phyloP scores from a whole-genome alignment of 2,329 filamentous ascomycete genomes.

The Leptodontidium sp. region DNA sequence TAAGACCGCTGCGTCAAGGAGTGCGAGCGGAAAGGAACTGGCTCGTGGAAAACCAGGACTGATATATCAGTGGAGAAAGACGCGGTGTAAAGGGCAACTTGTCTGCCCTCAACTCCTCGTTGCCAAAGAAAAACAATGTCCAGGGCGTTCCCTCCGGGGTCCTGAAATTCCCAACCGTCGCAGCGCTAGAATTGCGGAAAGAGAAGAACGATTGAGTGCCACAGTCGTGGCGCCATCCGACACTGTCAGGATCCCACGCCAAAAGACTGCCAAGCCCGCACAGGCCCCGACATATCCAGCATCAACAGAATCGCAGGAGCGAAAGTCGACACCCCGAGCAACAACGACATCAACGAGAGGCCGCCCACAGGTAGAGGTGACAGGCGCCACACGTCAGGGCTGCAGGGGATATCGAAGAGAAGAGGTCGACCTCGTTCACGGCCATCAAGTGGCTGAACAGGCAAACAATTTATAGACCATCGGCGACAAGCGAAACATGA shows the following conservation, averaged over 20 bases:
- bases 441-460: no score
- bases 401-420: no score
- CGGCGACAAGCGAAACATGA: no score
- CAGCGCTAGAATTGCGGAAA: slow-evolving; percentile 19
- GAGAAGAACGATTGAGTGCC: slow-evolving; percentile 17
- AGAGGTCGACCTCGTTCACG: no score
- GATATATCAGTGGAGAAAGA: slow-evolving; percentile 8
- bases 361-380: no score
- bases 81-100: slow-evolving; percentile 14
- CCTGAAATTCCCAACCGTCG: not conserved
- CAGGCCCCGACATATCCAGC: no score
- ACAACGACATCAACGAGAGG: no score
- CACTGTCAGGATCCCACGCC: slow-evolving; percentile 12
- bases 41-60: slow-evolving; percentile 15
- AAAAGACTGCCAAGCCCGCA: not conserved
- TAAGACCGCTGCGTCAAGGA: slow-evolving; percentile 13
- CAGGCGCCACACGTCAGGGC: no score
- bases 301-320: no score
- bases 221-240: slow-evolving; percentile 6
- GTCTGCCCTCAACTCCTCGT: slow-evolving; percentile 14
- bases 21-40: slow-evolving; percentile 11
- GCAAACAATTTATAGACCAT: no score
- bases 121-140: slow-evolving; percentile 7
- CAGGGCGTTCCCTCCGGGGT: not conserved
- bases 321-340: no score